Evolutionary conservation across 1,139 yeast species (phyloP).

Genomic region (Hemisphaericaspora xylofermentans): DNA sequence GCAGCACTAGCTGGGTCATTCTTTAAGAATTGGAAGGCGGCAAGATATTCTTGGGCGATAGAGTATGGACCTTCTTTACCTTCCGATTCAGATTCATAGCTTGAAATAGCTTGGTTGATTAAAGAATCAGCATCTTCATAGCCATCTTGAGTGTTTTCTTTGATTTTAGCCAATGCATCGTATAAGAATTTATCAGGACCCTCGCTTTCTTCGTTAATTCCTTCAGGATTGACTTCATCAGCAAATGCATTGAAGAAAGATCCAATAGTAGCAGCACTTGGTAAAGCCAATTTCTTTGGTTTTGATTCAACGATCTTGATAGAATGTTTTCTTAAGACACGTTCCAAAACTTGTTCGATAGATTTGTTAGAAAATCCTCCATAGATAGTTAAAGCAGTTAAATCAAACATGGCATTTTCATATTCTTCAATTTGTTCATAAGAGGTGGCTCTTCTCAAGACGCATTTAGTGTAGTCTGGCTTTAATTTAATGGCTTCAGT

Average conservation of each 20-base stretch:
- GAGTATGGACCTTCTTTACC: slow-evolving; percentile 44
- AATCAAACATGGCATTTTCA: slow-evolving; percentile 87
- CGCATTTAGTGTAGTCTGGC: slow-evolving; percentile 89
- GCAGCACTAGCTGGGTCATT: slow-evolving; percentile 66
- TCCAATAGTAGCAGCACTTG: slow-evolving; percentile 81
- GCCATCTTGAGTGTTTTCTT: slow-evolving; percentile 64
- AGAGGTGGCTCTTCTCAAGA: slow-evolving; percentile 76
- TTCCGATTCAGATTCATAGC: slow-evolving; percentile 42
- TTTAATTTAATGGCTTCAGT: slow-evolving; percentile 80
- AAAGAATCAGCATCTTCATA: slow-evolving; percentile 73
- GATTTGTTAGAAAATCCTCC: slow-evolving; percentile 80
- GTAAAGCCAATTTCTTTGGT: slow-evolving; percentile 59
- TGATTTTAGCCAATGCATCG: slow-evolving; percentile 66
- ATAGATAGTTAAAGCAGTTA: slow-evolving; percentile 77
- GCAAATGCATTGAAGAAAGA: slow-evolving; percentile 82
- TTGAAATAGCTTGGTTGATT: slow-evolving; percentile 65
- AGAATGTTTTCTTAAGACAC: slow-evolving; percentile 79
- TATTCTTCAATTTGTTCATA: slow-evolving; percentile 77
- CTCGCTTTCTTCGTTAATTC: slow-evolving; percentile 46
- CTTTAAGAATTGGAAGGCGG: slow-evolving; percentile 81
- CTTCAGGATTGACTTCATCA: slow-evolving; percentile 45
- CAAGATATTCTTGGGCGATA: slow-evolving; percentile 79
- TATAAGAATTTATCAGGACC: slow-evolving; percentile 63
- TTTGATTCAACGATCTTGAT: slow-evolving; percentile 63
- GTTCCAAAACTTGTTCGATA: slow-evolving; percentile 80